Evolutionary conservation across 148 eudicot genomes (phyloP).

Genomic region (Bassia scoparia): DNA sequence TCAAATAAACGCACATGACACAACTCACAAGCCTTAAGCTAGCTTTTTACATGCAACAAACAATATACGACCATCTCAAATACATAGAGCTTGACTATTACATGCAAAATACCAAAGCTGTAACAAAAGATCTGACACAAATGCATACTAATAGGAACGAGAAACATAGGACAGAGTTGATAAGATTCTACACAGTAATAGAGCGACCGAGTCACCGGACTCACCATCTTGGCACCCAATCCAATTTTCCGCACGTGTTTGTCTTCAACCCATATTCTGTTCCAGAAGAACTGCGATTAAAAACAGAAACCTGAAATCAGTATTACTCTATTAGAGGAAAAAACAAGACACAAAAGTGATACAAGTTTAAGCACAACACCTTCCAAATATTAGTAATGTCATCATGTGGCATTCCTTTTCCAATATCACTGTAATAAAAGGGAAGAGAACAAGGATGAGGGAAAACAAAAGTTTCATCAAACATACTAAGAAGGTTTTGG

Average conservation of each 20-base stretch:
- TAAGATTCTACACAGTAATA: neutral
- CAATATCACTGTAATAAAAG: slow-evolving; percentile 67
- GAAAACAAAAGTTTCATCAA: neutral
- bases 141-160: neutral
- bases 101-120: neutral
- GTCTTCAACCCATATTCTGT: slow-evolving; percentile 97
- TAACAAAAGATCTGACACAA: neutral
- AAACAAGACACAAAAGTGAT: slow-evolving; percentile 1
- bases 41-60: neutral
- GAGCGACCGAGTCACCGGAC: slow-evolving; percentile 10
- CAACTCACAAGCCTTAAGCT: neutral
- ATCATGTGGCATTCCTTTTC: slow-evolving; percentile 98
- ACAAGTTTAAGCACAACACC: slow-evolving; percentile 33
- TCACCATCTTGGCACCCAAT: slow-evolving; percentile 99
- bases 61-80: neutral
- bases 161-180: neutral
- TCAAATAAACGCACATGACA: slow-evolving; percentile 7
- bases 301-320: neutral
- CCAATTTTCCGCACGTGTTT: slow-evolving; percentile 98
- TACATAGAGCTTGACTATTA: neutral
- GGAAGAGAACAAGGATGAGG: neutral
- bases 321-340: neutral
- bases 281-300: slow-evolving; percentile 83
- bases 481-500: neutral
- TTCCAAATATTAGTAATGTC: slow-evolving; percentile 98